A percentile compares a stretch with the other conserved stretches of the same genome.
Conservation (phyloP, 495 filamentous ascomycete species). For the Aspergillus diversus region DNA sequence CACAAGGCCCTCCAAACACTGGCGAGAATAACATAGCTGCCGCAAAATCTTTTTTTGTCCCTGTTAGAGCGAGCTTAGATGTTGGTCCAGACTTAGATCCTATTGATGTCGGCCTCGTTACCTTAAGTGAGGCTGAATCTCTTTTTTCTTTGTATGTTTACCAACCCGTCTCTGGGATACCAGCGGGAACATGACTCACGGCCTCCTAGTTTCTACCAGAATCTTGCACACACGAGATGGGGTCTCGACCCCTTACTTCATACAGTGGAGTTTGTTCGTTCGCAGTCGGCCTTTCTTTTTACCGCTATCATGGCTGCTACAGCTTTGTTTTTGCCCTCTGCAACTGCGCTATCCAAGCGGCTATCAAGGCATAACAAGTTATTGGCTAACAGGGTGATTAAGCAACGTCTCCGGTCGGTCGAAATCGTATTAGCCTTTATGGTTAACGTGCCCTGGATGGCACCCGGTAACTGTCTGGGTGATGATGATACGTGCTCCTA, state of each 20-base stretch:
- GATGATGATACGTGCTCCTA: constrained; percentile 76
- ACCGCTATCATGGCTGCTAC: constrained; percentile 69
- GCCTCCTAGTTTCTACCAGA: constrained; percentile 62
- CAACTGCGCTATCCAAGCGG: constrained; percentile 63
- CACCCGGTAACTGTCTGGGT: constrained; percentile 64
- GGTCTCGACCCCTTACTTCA: constrained; percentile 69
- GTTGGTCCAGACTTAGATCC: constrained; percentile 66
- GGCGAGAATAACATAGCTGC: constrained; percentile 18
- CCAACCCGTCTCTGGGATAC: not conserved
- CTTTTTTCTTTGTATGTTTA: constrained; percentile 64
- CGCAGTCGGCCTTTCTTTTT: constrained; percentile 69
- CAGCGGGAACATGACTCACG: constrained; percentile 7
- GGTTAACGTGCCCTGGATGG: constrained; percentile 80
- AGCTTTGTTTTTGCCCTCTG: constrained; percentile 64
- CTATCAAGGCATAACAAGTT: constrained; percentile 65
- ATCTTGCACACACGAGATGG: constrained; percentile 75
- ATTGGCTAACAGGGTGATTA: constrained; percentile 62
- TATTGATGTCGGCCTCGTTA: constrained; percentile 67
- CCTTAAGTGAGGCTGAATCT: constrained; percentile 60
- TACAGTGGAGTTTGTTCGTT: constrained; percentile 63
- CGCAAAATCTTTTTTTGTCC: constrained; percentile 62
- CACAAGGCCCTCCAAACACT: constrained; percentile 13
- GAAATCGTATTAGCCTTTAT: constrained; percentile 76
- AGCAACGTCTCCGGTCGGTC: constrained; percentile 63
- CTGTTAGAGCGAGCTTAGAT: constrained; percentile 62